Evolutionary conservation across 176 grass and related monocot species (phyloP), one percentile per base, ranked within the genome.

Genomic region (Paspalum notatum): DNA sequence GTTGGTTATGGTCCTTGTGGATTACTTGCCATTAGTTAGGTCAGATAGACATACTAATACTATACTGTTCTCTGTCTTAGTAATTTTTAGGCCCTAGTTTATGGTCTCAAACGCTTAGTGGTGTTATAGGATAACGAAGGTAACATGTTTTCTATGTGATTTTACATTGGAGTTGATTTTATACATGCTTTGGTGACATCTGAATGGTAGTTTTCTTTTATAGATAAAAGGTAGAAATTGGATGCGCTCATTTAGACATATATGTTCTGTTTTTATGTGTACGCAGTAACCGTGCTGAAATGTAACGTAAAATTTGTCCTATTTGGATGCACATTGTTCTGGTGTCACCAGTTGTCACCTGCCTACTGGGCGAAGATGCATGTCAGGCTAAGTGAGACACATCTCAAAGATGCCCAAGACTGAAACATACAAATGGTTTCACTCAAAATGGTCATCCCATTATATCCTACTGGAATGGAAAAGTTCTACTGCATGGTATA

Each of bases 41-140:
- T 27, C 42, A 79, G 49, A 64, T 50, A 42, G 11, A 71, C 47
- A 77, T 64, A 32, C 14, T 55, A 32, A 32, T 32, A 32, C 1
- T 32, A 32, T 32, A 32, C 32, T 32, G 32, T 32, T 3, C 32
- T 32, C 32, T 32, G 32, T 1, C 32, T 32, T 32, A 32, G 32
- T 32, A 32, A 32, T 24, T 64, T 64, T 54, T 17, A 49, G 3
- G 72, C 54, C 22, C 49, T 55, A 48, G 14, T 63, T 72, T 40
- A 58, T 87, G 57, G 50, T 66, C 48, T 78, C 39, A 37, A 62
- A 72, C 72, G 58, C 25, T 49, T 83, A 40, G 21, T 63, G 67
- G 72, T 72, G 40, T 68, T 76, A 39, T 76, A 39, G 17, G 51
- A 84, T 65, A 51, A 84, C 53, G 32, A 32, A 32, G 1, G 32